phyloP scores from a whole-genome alignment of 2,329 filamentous ascomycete genomes.

The Aspergillus hiratsukae region DNA sequence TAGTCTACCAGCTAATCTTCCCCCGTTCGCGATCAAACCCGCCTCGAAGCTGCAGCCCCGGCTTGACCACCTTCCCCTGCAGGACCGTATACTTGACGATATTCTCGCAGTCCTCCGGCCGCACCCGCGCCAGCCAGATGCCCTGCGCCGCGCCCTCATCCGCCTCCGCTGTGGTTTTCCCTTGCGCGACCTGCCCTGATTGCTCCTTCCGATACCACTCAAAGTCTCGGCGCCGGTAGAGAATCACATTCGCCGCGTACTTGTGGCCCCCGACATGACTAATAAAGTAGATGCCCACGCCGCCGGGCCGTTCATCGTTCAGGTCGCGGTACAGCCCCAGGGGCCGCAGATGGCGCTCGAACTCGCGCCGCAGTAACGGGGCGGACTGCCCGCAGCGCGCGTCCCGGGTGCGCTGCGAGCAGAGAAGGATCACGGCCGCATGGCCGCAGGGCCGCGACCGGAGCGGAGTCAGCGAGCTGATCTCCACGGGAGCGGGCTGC shows the following conservation, averaged over 20 bases:
- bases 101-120: slow-evolving; percentile 88
- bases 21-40: slow-evolving; percentile 83
- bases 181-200: slow-evolving; percentile 16
- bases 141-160: slow-evolving; percentile 70
- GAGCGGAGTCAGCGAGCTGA: slow-evolving; percentile 39
- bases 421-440: slow-evolving; percentile 82
- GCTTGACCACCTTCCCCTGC: slow-evolving; percentile 92
- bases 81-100: slow-evolving; percentile 83
- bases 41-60: slow-evolving; percentile 75
- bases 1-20: slow-evolving; percentile 73
- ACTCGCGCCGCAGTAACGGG: slow-evolving; percentile 78
- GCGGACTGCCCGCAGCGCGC: slow-evolving; percentile 92
- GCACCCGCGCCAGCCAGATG: slow-evolving; percentile 83
- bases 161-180: slow-evolving; percentile 30
- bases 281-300: slow-evolving; percentile 94
- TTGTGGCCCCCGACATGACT: slow-evolving; percentile 96
- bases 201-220: slow-evolving; percentile 29
- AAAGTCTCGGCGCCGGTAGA: slow-evolving; percentile 64
- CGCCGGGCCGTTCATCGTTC: slow-evolving; percentile 82
- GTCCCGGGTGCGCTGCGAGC: slow-evolving; percentile 90
- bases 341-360: slow-evolving; percentile 82
- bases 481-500: slow-evolving; percentile 15
- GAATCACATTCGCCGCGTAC: slow-evolving; percentile 89
- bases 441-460: slow-evolving; percentile 69
- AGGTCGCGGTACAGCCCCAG: slow-evolving; percentile 81